Conservation (phyloP, 176 grass and related monocot species). For the Oryza australiensis region DNA sequence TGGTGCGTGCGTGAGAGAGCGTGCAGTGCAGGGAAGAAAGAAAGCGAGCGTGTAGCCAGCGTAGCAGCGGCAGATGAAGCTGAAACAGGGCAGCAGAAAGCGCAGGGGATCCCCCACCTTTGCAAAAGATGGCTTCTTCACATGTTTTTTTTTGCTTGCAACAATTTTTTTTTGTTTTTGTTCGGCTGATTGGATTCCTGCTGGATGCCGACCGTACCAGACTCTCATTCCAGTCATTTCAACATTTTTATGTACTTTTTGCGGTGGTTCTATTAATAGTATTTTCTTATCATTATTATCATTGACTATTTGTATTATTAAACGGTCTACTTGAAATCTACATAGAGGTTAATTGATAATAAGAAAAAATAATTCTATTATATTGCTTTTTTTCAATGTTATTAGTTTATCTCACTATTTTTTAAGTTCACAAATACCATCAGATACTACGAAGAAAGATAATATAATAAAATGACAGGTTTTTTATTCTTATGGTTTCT, state of each 20-base stretch:
- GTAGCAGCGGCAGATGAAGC: conserved; percentile 28
- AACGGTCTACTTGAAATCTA: not conserved
- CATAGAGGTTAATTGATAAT: not conserved
- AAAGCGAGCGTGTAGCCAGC: conserved; percentile 18
- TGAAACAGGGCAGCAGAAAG: conserved; percentile 45
- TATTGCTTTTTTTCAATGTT: too few species aligned
- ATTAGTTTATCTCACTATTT: too few species aligned
- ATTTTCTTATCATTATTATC: too few species aligned
- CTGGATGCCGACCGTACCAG: not conserved
- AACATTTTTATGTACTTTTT: not conserved
- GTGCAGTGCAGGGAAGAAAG: not conserved
- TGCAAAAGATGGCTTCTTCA: conserved; percentile 21
- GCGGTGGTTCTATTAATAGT: too few species aligned
- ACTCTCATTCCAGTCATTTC: conserved; percentile 1
- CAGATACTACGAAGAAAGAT: too few species aligned
- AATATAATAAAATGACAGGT: too few species aligned
- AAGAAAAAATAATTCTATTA: too few species aligned
- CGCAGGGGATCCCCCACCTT: conserved; percentile 38
- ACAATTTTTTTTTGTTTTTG: not conserved
- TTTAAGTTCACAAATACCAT: too few species aligned
- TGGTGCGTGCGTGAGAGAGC: not conserved
- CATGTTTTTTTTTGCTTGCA: conserved; percentile 9
- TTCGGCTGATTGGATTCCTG: not conserved
- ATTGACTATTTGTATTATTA: too few species aligned
- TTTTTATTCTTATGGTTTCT: too few species aligned